phyloP scores from a whole-genome alignment of 768 basidiomycete genomes.

The Grammothele lineata region DNA sequence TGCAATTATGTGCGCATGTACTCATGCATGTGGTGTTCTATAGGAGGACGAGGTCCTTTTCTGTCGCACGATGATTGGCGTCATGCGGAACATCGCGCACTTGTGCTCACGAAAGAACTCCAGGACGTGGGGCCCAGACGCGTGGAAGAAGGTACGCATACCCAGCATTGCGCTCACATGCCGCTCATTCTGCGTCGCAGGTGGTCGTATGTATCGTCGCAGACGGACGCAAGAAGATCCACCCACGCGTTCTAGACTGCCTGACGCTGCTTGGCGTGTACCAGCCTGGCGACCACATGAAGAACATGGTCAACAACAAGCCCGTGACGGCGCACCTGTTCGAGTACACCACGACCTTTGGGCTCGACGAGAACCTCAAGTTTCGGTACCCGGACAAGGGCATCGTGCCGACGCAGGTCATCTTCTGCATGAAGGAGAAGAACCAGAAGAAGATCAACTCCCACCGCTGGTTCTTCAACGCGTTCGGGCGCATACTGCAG shows the following conservation, averaged over 20 bases:
- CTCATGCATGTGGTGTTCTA: no score
- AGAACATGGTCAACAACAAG: conserved; percentile 65
- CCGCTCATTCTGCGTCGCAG: conserved; percentile 29
- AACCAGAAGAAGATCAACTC: conserved; percentile 98
- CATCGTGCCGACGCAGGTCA: conserved; percentile 90
- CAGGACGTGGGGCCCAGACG: conserved; percentile 92
- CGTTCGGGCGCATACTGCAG: conserved; percentile 77
- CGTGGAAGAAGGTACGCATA: conserved; percentile 82
- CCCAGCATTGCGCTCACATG: background rate
- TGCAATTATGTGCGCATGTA: background rate
- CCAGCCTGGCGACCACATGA: conserved; percentile 62
- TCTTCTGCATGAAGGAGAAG: conserved; percentile 89
- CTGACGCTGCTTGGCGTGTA: conserved; percentile 92
- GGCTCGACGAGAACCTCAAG: conserved; percentile 70
- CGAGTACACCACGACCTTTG: conserved; percentile 84
- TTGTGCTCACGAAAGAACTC: conserved; percentile 83
- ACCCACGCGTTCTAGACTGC: conserved; percentile 83
- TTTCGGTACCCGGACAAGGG: conserved; percentile 91
- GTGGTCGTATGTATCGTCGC: conserved; percentile 92
- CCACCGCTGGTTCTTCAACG: conserved; percentile 97
- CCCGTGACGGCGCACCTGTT: conserved; percentile 75
- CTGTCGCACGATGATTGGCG: conserved; percentile 89
- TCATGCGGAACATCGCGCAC: conserved; percentile 85
- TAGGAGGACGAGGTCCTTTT: conserved; percentile 90
- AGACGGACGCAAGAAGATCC: conserved; percentile 79